Evolutionary conservation across 768 basidiomycete genomes (phyloP).

Genomic region (Lactarius deliciosus): DNA sequence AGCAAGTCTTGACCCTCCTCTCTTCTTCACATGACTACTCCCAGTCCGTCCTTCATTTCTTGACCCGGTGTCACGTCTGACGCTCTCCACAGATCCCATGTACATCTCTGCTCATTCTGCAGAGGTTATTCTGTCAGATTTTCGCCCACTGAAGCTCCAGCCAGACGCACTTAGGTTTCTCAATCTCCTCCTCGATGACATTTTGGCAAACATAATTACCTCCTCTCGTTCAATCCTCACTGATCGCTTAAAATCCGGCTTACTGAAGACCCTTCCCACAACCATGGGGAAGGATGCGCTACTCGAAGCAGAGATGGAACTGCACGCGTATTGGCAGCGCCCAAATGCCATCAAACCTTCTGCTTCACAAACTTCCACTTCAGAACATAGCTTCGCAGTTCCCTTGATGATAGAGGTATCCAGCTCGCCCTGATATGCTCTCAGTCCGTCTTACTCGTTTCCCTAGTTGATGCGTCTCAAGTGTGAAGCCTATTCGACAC

Average conservation of each 20-base stretch:
- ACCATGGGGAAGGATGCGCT: constrained; percentile 88
- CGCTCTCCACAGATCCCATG: constrained; percentile 50
- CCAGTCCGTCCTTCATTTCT: neutral
- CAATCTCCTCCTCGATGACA: constrained; percentile 83
- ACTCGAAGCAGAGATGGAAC: constrained; percentile 89
- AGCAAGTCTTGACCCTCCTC: too few species aligned
- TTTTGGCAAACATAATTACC: constrained; percentile 69
- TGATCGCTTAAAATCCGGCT: constrained; percentile 67
- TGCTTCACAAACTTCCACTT: constrained; percentile 43
- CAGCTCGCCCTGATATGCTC: constrained; percentile 22
- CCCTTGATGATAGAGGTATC: constrained; percentile 76
- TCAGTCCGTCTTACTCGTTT: constrained; percentile 23
- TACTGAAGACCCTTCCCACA: constrained; percentile 73
- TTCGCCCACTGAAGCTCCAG: constrained; percentile 86
- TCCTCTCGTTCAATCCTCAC: constrained; percentile 68
- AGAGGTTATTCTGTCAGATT: constrained; percentile 88
- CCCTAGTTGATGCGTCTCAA: constrained; percentile 74
- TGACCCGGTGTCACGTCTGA: neutral
- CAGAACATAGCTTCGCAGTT: constrained; percentile 60
- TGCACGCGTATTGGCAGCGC: constrained; percentile 86
- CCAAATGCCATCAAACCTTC: constrained; percentile 44
- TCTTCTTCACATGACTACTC: neutral
- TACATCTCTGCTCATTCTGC: constrained; percentile 85
- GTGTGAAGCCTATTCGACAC: constrained; percentile 84
- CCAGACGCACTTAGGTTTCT: constrained; percentile 72